These are phyloP conservation scores for Linderniella brevidens DNA, from an alignment of 257 asterid species.

Conservation along the genomic window DNA sequence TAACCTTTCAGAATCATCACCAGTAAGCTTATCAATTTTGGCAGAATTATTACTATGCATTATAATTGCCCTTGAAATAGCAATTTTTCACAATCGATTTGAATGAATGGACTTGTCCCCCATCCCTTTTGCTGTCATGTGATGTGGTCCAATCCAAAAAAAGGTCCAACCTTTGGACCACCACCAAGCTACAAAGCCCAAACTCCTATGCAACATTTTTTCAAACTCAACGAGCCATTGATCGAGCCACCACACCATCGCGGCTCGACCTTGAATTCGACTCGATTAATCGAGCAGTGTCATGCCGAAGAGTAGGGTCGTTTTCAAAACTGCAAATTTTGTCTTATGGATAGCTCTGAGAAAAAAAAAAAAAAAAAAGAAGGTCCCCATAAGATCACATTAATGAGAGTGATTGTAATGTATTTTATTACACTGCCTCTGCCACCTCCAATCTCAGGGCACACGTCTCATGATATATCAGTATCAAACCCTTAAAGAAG, in stretches of 20 bases:
- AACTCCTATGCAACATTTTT: slow-evolving; percentile 1
- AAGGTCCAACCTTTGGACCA: slow-evolving; percentile 3
- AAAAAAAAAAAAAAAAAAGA: slow-evolving; percentile 8
- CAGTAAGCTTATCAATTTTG: background rate
- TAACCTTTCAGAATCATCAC: too few relatives aligned
- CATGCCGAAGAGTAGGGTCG: slow-evolving; percentile 4
- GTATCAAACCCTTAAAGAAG: too few relatives aligned
- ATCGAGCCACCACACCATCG: background rate
- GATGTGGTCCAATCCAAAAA: slow-evolving; percentile 6
- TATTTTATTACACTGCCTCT: too few relatives aligned
- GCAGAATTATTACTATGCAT: too few relatives aligned
- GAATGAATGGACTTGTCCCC: slow-evolving; percentile 3
- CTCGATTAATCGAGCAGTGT: too few relatives aligned
- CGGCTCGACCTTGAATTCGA: too few relatives aligned
- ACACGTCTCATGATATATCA: too few relatives aligned
- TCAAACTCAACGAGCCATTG: background rate
- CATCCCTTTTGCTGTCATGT: slow-evolving; percentile 7
- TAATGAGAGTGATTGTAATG: slow-evolving; percentile 6
- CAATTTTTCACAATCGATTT: background rate
- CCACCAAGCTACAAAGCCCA: slow-evolving; percentile 1
- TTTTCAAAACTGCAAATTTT: slow-evolving; percentile 13
- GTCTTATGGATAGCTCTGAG: slow-evolving; percentile 10
- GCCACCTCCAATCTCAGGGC: too few relatives aligned
- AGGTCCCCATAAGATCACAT: slow-evolving; percentile 10
- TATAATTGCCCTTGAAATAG: too few relatives aligned